phyloP scores from a whole-genome alignment of 108 stramenopile species.

The Stephanodiscus minutulus region DNA sequence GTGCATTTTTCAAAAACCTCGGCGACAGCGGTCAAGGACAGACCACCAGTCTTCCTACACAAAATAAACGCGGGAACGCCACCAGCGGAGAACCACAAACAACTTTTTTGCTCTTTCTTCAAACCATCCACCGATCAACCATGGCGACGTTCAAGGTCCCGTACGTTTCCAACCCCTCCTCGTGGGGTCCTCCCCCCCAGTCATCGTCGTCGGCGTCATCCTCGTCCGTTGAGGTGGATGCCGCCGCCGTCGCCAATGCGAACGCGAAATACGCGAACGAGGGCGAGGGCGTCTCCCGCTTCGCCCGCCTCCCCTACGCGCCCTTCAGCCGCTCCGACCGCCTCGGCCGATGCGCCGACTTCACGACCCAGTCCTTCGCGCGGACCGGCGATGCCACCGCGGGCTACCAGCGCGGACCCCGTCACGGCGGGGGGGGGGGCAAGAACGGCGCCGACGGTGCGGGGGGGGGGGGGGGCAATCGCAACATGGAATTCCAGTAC shows the following conservation, averaged over 20 bases:
- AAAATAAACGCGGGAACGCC: no score
- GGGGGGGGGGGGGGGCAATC: background rate
- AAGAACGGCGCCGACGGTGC: no score
- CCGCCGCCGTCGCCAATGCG: slow-evolving; percentile 27
- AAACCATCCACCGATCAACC: slow-evolving; percentile 9
- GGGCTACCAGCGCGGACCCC: slow-evolving; percentile 37
- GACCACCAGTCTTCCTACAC: no score
- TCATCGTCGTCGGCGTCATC: slow-evolving; percentile 34
- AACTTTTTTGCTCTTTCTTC: no score
- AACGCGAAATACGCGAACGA: slow-evolving; percentile 12
- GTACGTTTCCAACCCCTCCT: slow-evolving; percentile 69
- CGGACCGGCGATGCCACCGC: slow-evolving; percentile 37
- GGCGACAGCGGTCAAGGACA: no score
- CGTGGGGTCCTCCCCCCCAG: slow-evolving; percentile 77
- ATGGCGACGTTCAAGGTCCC: slow-evolving; percentile 74
- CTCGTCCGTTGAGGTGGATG: no score
- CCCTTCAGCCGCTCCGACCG: slow-evolving; percentile 93
- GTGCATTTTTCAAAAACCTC: no score
- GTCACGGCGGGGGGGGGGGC: background rate
- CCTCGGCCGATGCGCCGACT: slow-evolving; percentile 85
- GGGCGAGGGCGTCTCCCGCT: slow-evolving; percentile 45
- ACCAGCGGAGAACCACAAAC: no score
- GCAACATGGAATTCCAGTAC: slow-evolving; percentile 65
- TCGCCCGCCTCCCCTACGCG: slow-evolving; percentile 87
- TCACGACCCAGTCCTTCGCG: slow-evolving; percentile 52